Conservation (phyloP, 2,329 filamentous ascomycete genomes). For the Colletotrichum cuscutae region DNA sequence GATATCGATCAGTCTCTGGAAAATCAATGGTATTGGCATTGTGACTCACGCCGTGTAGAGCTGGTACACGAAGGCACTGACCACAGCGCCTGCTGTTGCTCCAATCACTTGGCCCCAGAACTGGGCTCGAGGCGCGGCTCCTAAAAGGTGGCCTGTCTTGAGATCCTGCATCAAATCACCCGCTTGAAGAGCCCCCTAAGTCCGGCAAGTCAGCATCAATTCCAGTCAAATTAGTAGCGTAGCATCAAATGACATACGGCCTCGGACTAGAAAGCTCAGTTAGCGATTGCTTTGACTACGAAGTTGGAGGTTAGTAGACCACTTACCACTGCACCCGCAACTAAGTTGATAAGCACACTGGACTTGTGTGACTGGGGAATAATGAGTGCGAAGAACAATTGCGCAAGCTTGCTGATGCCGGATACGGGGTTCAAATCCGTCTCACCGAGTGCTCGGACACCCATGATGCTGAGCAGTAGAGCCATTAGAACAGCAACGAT, state of each 20-base stretch:
- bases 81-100: slow-evolving; percentile 83
- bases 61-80: slow-evolving; percentile 88
- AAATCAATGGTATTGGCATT: neutral
- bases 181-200: slow-evolving; percentile 82
- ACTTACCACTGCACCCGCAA: slow-evolving; percentile 83
- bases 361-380: slow-evolving; percentile 84
- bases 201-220: slow-evolving; percentile 17
- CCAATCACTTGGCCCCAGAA: slow-evolving; percentile 98
- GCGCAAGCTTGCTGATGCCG: slow-evolving; percentile 95
- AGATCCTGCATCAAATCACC: slow-evolving; percentile 97
- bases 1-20: neutral
- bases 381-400: slow-evolving; percentile 92
- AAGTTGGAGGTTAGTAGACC: neutral
- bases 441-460: slow-evolving; percentile 75
- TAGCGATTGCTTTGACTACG: neutral
- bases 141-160: slow-evolving; percentile 93
- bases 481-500: slow-evolving; percentile 86
- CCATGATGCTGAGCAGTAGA: slow-evolving; percentile 80
- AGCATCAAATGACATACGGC: slow-evolving; percentile 43
- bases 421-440: slow-evolving; percentile 97
- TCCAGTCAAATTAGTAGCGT: neutral
- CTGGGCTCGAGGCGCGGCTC: slow-evolving; percentile 91
- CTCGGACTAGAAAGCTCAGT: slow-evolving; percentile 46
- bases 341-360: slow-evolving; percentile 92
- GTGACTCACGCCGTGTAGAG: slow-evolving; percentile 75